Base-by-base conservation (phyloP, 225 moss, liverwort and hornwort species). In the Pseudisothecium myosuroides region DNA sequence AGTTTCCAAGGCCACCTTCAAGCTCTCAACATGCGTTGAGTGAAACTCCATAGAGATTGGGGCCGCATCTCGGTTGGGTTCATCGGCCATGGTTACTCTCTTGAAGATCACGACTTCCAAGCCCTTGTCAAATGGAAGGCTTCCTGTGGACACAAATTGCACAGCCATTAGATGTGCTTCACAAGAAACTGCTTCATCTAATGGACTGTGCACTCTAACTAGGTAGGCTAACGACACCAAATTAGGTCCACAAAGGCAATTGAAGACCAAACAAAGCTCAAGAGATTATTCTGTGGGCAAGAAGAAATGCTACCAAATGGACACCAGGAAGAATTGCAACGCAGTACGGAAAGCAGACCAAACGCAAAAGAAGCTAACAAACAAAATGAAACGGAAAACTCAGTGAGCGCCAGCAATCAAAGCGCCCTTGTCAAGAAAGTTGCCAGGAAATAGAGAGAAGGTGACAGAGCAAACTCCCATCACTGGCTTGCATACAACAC, bases 41-140 rank as follows among this genome's bases (percentile, higher is more conserved):
- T 34, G 18, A 65, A 24, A 39, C 39, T 69, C 1, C 0, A 2
- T 14, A 14, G 69, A 69, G 14, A 24, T 69, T 12, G 24, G 2
- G 3, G 12, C 3, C 2, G 3, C 14, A 41, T 39, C 0, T 24
- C 4, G 14, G 3, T 2, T 39, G 3, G 24, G 5, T 14, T 39
- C 69, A 39, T 41, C 2, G 0, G 24, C 41, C 69, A 41, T 69
- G 39, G 69, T 24, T 41, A 14, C 14, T 69, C 1, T 24, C 24
- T 8, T 23, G 5, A 69, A 24, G 14, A 24, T 29, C 18, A 29
- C 28, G 11, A 1, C 31, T 28, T 11, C 6, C 0, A 17, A 0
- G 7, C 12, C 17, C 11, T 49, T 1, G 20, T 12, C 12, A 32
- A 76, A 49, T 32, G 13, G 16, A 76, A 49, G 10, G 12, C 12